These are phyloP conservation scores for Elaeis guineensis DNA, from an alignment of 176 grass and related monocot genomes.

Conservation along the genomic window DNA sequence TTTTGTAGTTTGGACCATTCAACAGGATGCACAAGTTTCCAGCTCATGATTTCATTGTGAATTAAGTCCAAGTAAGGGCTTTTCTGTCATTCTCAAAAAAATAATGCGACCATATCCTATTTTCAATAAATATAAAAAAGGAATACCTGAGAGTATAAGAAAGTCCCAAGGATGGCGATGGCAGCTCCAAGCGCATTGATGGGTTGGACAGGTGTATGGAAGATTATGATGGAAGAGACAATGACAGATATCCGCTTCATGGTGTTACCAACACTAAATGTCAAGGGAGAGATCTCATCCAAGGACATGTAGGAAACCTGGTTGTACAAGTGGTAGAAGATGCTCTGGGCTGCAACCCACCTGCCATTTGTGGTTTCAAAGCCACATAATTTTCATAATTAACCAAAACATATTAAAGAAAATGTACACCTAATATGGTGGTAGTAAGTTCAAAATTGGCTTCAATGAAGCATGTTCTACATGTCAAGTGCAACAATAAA, in stretches of 20 bases:
- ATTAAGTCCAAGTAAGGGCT: not conserved
- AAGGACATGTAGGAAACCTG: conserved; percentile 96
- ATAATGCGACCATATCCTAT: not conserved
- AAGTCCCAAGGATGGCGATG: conserved; percentile 90
- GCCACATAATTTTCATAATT: conserved; percentile 2
- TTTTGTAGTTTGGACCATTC: too few species aligned
- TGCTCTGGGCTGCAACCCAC: conserved; percentile 86
- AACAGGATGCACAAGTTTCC: too few species aligned
- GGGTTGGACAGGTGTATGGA: conserved; percentile 74
- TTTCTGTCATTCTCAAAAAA: conserved; percentile 3
- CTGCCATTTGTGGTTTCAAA: conserved; percentile 20
- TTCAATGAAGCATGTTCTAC: too few species aligned
- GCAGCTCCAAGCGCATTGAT: conserved; percentile 87
- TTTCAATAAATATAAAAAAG: conserved; percentile 1
- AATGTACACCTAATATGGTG: too few species aligned
- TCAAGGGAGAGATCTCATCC: conserved; percentile 84
- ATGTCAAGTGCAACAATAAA: too few species aligned
- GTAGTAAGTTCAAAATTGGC: too few species aligned
- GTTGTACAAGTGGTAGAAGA: conserved; percentile 96
- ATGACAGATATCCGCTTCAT: conserved; percentile 98
- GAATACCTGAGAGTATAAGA: conserved; percentile 85
- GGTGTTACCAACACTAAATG: conserved; percentile 83
- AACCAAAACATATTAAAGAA: conserved; percentile 6
- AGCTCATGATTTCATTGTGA: too few species aligned
- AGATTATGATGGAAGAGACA: conserved; percentile 89